Conservation (phyloP, 202 grass and related monocot species). For the Hordeum pubiflorum region DNA sequence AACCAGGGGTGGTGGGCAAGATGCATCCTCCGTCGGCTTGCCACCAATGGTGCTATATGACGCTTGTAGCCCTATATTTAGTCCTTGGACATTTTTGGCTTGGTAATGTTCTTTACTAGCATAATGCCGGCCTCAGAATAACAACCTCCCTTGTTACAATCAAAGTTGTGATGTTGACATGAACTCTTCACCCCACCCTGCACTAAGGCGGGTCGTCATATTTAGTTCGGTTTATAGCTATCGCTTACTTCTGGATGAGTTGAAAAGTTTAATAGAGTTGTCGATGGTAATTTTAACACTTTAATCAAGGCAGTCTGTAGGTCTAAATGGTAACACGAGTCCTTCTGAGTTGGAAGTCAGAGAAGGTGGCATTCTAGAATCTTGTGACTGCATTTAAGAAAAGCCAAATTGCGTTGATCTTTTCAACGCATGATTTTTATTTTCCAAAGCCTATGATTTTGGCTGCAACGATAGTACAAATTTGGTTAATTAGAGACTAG, state of each 20-base stretch:
- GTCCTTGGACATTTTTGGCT: neutral
- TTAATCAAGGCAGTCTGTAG: neutral
- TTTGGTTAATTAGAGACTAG: no score
- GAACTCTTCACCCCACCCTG: neutral
- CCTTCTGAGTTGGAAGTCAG: neutral
- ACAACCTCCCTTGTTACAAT: neutral
- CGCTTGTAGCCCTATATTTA: slow-evolving; percentile 16
- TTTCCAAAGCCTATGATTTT: neutral
- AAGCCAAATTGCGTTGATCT: neutral
- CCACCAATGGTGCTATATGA: neutral
- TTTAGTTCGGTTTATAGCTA: neutral
- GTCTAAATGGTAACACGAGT: neutral
- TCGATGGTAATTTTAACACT: neutral
- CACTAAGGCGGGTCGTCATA: neutral
- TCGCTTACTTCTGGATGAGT: neutral
- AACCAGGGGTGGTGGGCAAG: slow-evolving; percentile 18
- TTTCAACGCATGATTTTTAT: no score
- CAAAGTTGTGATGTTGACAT: neutral
- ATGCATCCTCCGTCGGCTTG: neutral
- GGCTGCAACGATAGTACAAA: no score
- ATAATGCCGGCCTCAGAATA: slow-evolving; percentile 18
- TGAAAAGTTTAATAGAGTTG: neutral
- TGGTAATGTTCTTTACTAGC: slow-evolving; percentile 1
- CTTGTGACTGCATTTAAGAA: neutral
- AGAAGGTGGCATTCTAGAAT: neutral